These are phyloP conservation scores for Alternaria rosae DNA, from an alignment of 2,329 filamentous ascomycete species.

Conservation along the genomic window DNA sequence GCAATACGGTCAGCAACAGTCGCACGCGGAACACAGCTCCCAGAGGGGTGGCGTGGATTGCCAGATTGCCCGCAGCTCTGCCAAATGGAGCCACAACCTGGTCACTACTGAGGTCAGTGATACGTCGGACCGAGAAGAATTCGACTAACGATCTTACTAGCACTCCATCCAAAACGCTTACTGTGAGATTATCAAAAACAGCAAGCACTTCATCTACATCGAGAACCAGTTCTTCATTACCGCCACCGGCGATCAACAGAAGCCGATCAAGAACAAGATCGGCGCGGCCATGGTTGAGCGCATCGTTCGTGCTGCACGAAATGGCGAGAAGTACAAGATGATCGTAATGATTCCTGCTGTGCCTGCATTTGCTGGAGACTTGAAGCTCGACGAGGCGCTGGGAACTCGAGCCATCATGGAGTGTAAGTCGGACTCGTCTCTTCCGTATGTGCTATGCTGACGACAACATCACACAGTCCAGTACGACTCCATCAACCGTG, in stretches of 20 bases:
- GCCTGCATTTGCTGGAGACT: slow-evolving; percentile 82
- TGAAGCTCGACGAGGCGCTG: slow-evolving; percentile 74
- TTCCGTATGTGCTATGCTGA: neutral
- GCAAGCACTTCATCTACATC: slow-evolving; percentile 78
- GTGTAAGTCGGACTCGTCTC: slow-evolving; percentile 15
- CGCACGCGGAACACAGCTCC: slow-evolving; percentile 41
- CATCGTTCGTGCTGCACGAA: slow-evolving; percentile 72
- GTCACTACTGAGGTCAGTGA: slow-evolving; percentile 60
- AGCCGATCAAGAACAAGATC: slow-evolving; percentile 78
- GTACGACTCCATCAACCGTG: slow-evolving; percentile 79
- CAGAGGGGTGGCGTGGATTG: slow-evolving; percentile 42
- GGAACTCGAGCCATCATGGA: slow-evolving; percentile 88
- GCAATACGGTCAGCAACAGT: slow-evolving; percentile 28
- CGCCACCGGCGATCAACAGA: slow-evolving; percentile 73
- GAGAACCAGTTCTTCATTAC: slow-evolving; percentile 93
- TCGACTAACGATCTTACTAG: slow-evolving; percentile 28
- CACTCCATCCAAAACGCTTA: slow-evolving; percentile 91
- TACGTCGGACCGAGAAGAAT: neutral
- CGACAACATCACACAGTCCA: slow-evolving; percentile 58
- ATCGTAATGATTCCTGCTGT: slow-evolving; percentile 81
- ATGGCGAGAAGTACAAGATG: slow-evolving; percentile 73
- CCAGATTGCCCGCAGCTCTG: slow-evolving; percentile 50
- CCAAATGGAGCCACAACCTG: slow-evolving; percentile 66
- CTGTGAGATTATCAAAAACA: slow-evolving; percentile 72
- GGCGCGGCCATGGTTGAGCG: slow-evolving; percentile 80